phyloP scores from a whole-genome alignment of 306 rosid genomes.

The Dalbergia cochinchinensis region DNA sequence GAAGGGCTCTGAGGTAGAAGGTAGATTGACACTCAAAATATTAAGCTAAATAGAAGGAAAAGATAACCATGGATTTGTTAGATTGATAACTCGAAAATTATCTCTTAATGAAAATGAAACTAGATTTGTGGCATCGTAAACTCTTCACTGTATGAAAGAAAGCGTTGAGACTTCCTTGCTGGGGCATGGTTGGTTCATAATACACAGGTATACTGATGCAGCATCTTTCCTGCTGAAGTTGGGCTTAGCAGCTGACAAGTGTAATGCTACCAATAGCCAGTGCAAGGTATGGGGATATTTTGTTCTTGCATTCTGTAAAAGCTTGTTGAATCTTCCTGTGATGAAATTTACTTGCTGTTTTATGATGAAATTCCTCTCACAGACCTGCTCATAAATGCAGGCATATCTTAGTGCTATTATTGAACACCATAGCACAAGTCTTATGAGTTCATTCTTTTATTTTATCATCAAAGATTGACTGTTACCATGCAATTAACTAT shows the following conservation, averaged over 20 bases:
- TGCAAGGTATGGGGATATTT: constrained; percentile 60
- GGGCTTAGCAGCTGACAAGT: constrained; percentile 76
- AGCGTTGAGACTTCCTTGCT: too few relatives aligned
- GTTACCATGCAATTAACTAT: neutral
- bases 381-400: constrained; percentile 51
- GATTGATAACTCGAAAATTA: too few relatives aligned
- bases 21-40: too few relatives aligned
- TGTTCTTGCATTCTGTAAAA: constrained; percentile 1
- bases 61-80: too few relatives aligned
- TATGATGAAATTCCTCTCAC: neutral
- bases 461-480: neutral
- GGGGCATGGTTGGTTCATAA: neutral
- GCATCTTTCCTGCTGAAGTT: constrained; percentile 64
- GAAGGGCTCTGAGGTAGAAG: constrained; percentile 7
- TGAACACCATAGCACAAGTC: neutral
- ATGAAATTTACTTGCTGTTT: neutral
- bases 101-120: too few relatives aligned
- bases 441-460: neutral
- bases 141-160: too few relatives aligned
- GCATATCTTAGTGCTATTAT: too few relatives aligned
- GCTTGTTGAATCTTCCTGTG: neutral
- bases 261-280: constrained; percentile 77
- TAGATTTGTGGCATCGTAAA: too few relatives aligned
- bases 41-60: too few relatives aligned
- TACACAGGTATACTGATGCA: constrained; percentile 69